Conservation (phyloP, 768 basidiomycete species). For the Mycena belliarum region DNA sequence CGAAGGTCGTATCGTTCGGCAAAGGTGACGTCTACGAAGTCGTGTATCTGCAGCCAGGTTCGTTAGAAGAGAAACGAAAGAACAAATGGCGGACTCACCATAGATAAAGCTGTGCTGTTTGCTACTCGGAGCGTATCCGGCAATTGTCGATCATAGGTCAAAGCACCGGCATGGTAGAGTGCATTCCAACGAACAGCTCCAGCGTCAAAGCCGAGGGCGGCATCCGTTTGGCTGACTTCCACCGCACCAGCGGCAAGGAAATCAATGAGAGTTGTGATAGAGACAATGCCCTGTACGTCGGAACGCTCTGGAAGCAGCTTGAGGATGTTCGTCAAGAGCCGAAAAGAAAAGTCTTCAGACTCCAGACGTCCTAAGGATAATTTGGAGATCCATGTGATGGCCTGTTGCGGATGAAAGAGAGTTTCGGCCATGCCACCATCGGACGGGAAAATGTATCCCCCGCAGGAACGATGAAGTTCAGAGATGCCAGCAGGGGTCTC, state of each 20-base stretch:
- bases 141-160: neutral
- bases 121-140: neutral
- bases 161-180: slow-evolving; percentile 2
- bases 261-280: neutral
- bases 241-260: slow-evolving; percentile 6
- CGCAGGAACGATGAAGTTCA: slow-evolving; percentile 2
- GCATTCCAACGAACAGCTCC: neutral
- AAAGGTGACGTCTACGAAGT: neutral
- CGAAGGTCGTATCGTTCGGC: neutral
- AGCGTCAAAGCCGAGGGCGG: neutral
- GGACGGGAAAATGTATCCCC: neutral
- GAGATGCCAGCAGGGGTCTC: neutral
- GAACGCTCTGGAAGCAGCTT: neutral
- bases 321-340: neutral
- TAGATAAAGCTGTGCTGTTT: neutral
- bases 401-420: slow-evolving; percentile 1
- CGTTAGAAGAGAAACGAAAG: too few species aligned
- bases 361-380: neutral
- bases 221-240: neutral
- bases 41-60: neutral
- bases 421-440: neutral
- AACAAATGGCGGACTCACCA: neutral
- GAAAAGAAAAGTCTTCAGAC: neutral
- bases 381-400: neutral
- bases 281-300: neutral